phyloP scores from a whole-genome alignment of 148 eudicot genomes.

The Camellia japonica region DNA sequence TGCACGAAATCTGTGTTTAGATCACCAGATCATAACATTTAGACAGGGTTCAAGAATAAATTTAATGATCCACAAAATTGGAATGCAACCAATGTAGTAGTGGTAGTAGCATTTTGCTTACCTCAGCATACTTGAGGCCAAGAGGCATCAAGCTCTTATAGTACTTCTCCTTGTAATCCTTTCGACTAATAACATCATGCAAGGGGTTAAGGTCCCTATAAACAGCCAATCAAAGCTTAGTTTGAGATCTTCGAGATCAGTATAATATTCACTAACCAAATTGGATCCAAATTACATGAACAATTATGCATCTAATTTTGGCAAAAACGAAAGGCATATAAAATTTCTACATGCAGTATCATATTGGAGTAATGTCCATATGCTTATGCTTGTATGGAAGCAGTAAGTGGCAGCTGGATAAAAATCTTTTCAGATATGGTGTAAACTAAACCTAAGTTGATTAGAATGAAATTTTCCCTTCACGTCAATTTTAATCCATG shows the following conservation, averaged over 20 bases:
- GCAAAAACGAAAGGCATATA: background rate
- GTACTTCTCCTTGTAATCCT: conserved; percentile 78
- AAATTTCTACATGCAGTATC: background rate
- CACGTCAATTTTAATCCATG: too few relatives aligned
- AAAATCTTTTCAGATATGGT: background rate
- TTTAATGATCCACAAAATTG: background rate
- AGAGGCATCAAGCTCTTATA: conserved; percentile 64
- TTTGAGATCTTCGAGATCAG: background rate
- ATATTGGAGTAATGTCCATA: background rate
- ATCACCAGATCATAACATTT: conserved; percentile 33
- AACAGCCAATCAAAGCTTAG: conserved; percentile 14
- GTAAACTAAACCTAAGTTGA: background rate
- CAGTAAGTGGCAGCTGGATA: background rate
- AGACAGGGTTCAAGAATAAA: conserved; percentile 14
- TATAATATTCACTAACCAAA: background rate
- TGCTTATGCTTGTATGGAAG: background rate
- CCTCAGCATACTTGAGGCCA: conserved; percentile 70
- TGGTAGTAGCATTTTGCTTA: conserved; percentile 21
- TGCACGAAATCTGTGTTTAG: conserved; percentile 62
- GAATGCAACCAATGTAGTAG: background rate
- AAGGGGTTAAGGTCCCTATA: conserved; percentile 94
- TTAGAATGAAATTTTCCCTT: too few relatives aligned
- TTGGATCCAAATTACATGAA: background rate
- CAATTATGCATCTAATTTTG: background rate
- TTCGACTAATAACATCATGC: conserved; percentile 53